Evolutionary conservation across 805 yeast species (phyloP).

Genomic region (Yarrowia divulgata): DNA sequence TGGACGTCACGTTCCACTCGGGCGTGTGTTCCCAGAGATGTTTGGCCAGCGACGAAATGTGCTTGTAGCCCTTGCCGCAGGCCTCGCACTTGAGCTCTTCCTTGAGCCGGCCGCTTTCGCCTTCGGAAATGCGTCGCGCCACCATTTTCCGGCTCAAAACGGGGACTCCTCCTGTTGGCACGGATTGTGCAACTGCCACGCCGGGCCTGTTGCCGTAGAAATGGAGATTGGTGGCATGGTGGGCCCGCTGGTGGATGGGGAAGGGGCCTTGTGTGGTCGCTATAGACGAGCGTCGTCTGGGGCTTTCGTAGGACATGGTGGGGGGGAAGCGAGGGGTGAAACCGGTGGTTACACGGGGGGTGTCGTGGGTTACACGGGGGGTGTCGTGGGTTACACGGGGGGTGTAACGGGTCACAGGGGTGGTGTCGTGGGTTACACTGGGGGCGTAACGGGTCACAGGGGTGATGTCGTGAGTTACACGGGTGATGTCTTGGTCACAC

Average conservation of each 20-base stretch:
- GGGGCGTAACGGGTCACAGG: neutral
- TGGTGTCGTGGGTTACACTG: neutral
- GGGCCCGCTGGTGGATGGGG: conserved; percentile 37
- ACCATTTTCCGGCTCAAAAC: conserved; percentile 61
- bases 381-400: neutral
- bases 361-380: neutral
- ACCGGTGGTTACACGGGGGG: neutral
- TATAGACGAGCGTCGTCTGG: conserved; percentile 34
- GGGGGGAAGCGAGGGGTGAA: no score
- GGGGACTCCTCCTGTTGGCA: conserved; percentile 43
- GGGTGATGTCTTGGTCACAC: no score
- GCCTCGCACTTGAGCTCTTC: conserved; percentile 88
- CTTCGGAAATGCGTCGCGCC: conserved; percentile 82
- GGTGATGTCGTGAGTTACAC: no score
- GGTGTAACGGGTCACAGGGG: neutral
- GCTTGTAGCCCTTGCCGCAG: conserved; percentile 91
- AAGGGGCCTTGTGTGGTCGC: conserved; percentile 31
- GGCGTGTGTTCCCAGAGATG: conserved; percentile 95
- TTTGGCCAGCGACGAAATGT: conserved; percentile 84
- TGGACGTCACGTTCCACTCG: conserved; percentile 88
- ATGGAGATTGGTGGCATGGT: conserved; percentile 36
- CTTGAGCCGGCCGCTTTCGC: conserved; percentile 82
- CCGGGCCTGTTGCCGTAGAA: conserved; percentile 32
- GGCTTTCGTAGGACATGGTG: conserved; percentile 33
- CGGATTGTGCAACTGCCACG: conserved; percentile 36